These are phyloP conservation scores for Flaveria brownii DNA, from an alignment of 129 eudicot species.

Conservation along the genomic window DNA sequence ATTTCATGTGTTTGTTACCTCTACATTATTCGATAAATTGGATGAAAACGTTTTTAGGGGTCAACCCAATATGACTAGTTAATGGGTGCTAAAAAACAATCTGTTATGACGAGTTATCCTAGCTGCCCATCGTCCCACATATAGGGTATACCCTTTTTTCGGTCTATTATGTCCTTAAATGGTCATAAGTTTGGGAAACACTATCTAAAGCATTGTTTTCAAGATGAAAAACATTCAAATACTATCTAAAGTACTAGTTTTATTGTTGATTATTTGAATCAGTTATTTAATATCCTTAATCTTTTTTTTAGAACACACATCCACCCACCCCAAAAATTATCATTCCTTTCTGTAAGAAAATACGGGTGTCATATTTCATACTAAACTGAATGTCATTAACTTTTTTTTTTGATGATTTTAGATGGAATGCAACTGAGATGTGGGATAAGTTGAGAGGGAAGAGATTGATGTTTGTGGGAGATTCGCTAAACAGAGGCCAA, in stretches of 20 bases:
- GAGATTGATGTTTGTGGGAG: slow-evolving; percentile 93
- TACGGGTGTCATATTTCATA: slow-evolving; percentile 5
- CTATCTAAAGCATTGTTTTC: too few relatives aligned
- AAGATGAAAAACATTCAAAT: too few relatives aligned
- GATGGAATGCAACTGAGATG: slow-evolving; percentile 82
- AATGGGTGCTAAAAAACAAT: neutral
- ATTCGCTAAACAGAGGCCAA: slow-evolving; percentile 93
- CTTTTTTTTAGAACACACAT: neutral
- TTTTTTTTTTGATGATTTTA: slow-evolving; percentile 32
- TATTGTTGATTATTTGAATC: neutral
- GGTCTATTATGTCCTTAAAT: too few relatives aligned
- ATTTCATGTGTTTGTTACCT: neutral
- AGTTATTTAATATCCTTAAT: neutral
- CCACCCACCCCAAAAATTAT: neutral
- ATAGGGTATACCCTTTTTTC: too few relatives aligned
- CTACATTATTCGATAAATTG: neutral
- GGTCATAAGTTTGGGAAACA: too few relatives aligned
- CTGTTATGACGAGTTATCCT: too few relatives aligned
- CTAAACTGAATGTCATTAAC: slow-evolving; percentile 3
- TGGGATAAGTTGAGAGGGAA: slow-evolving; percentile 92
- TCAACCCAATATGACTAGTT: neutral
- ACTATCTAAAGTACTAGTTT: neutral
- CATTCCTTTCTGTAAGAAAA: neutral
- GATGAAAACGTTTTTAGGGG: neutral
- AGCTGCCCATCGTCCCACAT: too few relatives aligned